A percentile compares a stretch with the other conserved stretches of the same genome.
Conservation (phyloP, 129 eudicot genomes). For the Scalesia atractyloides region DNA sequence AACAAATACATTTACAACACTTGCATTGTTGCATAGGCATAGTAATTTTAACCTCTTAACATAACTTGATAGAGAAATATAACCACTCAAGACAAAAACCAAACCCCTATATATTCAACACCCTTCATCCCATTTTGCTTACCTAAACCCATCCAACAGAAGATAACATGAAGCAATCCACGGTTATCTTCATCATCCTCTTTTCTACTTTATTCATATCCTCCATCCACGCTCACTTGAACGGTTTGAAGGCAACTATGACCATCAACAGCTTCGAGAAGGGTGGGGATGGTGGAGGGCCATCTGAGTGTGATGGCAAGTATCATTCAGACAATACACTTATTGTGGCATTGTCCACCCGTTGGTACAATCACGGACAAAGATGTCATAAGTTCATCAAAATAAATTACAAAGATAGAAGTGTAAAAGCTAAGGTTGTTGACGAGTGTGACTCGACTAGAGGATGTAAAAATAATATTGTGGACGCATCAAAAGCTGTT, state of each 20-base stretch:
- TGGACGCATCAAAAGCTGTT: conserved; percentile 15
- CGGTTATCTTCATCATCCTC: conserved; percentile 2
- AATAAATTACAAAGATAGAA: conserved; percentile 26
- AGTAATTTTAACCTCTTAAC: conserved; percentile 18
- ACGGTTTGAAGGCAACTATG: conserved; percentile 29
- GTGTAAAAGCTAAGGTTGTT: background rate
- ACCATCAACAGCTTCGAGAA: conserved; percentile 45
- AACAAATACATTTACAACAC: background rate
- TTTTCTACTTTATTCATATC: conserved; percentile 7
- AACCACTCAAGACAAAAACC: conserved; percentile 24
- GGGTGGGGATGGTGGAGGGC: conserved; percentile 50
- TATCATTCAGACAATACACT: conserved; percentile 37
- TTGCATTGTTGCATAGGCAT: conserved; percentile 1
- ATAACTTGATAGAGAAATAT: background rate
- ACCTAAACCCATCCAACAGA: background rate
- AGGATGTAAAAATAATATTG: conserved; percentile 4
- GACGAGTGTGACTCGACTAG: conserved; percentile 1
- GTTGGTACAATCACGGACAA: conserved; percentile 40
- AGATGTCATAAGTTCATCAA: conserved; percentile 38
- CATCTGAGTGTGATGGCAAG: conserved; percentile 43
- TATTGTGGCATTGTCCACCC: conserved; percentile 51
- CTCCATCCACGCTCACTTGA: background rate
- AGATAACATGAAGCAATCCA: conserved; percentile 18
- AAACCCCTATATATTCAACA: conserved; percentile 2
- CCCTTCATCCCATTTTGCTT: background rate